phyloP scores from a whole-genome alignment of 2,329 filamentous ascomycete species.

The Hymenoscyphus scutula region DNA sequence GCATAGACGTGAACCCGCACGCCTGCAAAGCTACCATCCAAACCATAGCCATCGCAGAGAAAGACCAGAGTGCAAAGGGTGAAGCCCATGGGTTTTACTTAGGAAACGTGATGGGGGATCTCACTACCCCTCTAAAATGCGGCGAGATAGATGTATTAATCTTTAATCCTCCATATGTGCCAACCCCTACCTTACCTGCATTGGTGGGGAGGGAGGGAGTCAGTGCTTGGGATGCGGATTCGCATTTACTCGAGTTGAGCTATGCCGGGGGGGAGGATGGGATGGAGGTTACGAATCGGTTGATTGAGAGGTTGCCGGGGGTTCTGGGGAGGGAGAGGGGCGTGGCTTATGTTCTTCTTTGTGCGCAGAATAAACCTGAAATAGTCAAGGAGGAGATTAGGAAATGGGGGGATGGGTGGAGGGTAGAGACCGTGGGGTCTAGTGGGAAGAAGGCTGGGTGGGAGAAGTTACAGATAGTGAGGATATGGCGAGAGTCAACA shows the following conservation, averaged over 20 bases:
- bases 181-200: constrained; percentile 70
- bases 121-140: constrained; percentile 59
- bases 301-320: constrained; percentile 67
- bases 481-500: constrained; percentile 64
- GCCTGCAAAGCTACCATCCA: constrained; percentile 73
- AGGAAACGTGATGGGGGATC: constrained; percentile 67
- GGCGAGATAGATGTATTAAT: constrained; percentile 76
- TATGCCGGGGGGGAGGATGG: constrained; percentile 88
- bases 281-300: constrained; percentile 86
- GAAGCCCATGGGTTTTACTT: constrained; percentile 52
- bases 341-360: constrained; percentile 86
- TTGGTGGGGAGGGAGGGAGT: constrained; percentile 39
- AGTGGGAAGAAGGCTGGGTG: constrained; percentile 89
- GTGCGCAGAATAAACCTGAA: constrained; percentile 83
- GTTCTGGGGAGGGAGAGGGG: constrained; percentile 68
- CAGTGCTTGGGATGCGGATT: constrained; percentile 70
- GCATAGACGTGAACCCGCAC: constrained; percentile 80
- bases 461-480: constrained; percentile 88
- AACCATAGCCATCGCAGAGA: constrained; percentile 57
- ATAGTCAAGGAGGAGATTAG: constrained; percentile 64
- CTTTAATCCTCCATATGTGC: constrained; percentile 97
- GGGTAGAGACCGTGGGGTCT: constrained; percentile 70
- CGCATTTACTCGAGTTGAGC: constrained; percentile 76
- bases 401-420: constrained; percentile 62
- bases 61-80: constrained; percentile 38